A percentile compares a stretch with the other conserved stretches of the same genome.
Evolutionary conservation across 345 rosid genomes (phyloP).

Genomic region (Syzygium oleosum): DNA sequence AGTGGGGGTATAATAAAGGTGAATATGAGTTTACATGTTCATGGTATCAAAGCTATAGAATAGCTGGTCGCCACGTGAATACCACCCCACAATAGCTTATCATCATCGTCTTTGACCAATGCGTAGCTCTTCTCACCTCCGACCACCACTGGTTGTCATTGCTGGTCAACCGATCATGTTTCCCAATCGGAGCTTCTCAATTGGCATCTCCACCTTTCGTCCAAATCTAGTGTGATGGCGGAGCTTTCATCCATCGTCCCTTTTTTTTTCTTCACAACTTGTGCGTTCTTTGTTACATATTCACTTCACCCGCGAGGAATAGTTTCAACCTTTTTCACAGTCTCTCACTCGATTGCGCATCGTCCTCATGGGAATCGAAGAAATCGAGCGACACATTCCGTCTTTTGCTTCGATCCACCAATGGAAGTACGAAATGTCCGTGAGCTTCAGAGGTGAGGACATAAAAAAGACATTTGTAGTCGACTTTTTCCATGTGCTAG

Average conservation of each 20-base stretch:
- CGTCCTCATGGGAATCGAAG: neutral
- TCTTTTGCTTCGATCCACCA: neutral
- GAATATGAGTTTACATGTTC: neutral
- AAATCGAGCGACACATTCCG: neutral
- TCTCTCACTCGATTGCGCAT: neutral
- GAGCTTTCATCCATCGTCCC: neutral
- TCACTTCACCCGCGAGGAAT: neutral
- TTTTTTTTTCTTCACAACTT: neutral
- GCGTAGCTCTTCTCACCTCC: neutral
- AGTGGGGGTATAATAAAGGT: neutral
- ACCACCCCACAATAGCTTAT: rapidly evolving
- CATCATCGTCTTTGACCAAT: neutral
- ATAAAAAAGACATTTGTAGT: neutral
- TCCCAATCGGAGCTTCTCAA: neutral
- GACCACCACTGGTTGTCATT: neutral
- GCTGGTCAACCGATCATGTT: neutral
- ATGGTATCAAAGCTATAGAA: neutral
- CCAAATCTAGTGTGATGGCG: rapidly evolving
- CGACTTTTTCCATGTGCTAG: neutral
- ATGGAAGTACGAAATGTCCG: neutral
- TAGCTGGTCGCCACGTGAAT: neutral
- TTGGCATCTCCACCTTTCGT: neutral
- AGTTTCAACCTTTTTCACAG: neutral
- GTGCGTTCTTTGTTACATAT: neutral
- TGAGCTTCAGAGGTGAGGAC: neutral